These are phyloP conservation scores for Striga hermonthica DNA, from an alignment of 305 asterid species.

Conservation along the genomic window DNA sequence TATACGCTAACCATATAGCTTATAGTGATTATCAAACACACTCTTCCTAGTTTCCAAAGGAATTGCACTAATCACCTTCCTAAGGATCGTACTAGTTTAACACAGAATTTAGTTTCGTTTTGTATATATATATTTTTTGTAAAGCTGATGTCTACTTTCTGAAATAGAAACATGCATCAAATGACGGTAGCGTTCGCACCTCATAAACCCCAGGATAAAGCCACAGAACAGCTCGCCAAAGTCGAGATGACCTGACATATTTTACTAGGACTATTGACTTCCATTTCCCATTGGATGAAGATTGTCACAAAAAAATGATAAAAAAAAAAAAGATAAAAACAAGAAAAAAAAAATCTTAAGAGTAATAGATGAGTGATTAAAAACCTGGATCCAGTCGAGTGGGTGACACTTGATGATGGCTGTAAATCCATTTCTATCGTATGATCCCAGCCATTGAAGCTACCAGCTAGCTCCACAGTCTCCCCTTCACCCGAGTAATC, in stretches of 20 bases:
- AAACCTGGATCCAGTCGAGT: constrained; percentile 48
- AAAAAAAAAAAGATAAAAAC: background rate
- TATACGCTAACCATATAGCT: too few relatives aligned
- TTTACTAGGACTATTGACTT: constrained; percentile 13
- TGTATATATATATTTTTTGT: too few relatives aligned
- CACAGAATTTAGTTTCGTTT: too few relatives aligned
- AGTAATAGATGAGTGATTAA: background rate
- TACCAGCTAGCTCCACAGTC: constrained; percentile 78
- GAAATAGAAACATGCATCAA: background rate
- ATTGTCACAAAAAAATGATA: background rate
- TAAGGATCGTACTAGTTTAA: too few relatives aligned
- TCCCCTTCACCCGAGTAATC: constrained; percentile 66
- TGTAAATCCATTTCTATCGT: constrained; percentile 56
- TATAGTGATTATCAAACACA: too few relatives aligned
- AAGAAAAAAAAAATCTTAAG: background rate
- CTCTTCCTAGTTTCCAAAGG: too few relatives aligned
- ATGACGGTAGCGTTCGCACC: constrained; percentile 41
- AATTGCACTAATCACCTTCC: too few relatives aligned
- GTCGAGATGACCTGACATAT: constrained; percentile 53
- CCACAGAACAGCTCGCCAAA: constrained; percentile 77
- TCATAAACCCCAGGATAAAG: constrained; percentile 91
- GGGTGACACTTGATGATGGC: constrained; percentile 39
- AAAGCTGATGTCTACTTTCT: background rate
- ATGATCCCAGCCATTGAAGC: constrained; percentile 94
- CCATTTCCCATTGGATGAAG: background rate